A percentile compares a stretch with the other conserved stretches of the same genome.
Conservation (phyloP, 345 rosid species). For the Acer negundo region DNA sequence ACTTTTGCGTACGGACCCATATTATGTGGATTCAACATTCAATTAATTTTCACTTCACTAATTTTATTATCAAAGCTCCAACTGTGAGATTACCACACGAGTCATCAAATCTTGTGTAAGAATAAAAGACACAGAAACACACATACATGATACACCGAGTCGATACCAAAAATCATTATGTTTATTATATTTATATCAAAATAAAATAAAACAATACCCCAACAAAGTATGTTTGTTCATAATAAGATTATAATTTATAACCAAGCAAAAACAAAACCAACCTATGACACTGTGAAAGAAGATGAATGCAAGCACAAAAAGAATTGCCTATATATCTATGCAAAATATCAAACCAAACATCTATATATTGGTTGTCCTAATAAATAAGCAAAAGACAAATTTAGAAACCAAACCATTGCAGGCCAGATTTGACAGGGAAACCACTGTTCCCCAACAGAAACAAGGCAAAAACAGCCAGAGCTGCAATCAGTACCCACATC, state of each 20-base stretch:
- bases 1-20: too few relatives aligned
- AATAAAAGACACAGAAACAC: too few relatives aligned
- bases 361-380: not conserved
- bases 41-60: too few relatives aligned
- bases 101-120: too few relatives aligned
- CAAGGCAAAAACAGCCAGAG: conserved; percentile 41
- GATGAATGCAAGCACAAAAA: conserved; percentile 23
- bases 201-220: conserved; percentile 23
- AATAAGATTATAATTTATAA: not conserved
- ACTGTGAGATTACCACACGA: too few relatives aligned
- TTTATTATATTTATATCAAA: conserved; percentile 17
- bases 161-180: conserved; percentile 9
- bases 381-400: not conserved
- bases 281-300: conserved; percentile 14
- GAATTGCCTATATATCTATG: conserved; percentile 30
- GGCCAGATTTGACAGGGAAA: conserved; percentile 34
- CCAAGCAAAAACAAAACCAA: conserved; percentile 5
- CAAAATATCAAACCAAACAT: conserved; percentile 18
- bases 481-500: conserved; percentile 66
- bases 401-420: conserved; percentile 18
- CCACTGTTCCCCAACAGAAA: conserved; percentile 57
- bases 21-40: too few relatives aligned
- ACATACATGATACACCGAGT: not conserved
- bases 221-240: not conserved
- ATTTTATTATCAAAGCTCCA: too few relatives aligned